Percentiles rank a stretch among this genome's conserved stretches.
Conservation (phyloP, 371 early-diverging fungal species). For the Apophysomyces variabilis region DNA sequence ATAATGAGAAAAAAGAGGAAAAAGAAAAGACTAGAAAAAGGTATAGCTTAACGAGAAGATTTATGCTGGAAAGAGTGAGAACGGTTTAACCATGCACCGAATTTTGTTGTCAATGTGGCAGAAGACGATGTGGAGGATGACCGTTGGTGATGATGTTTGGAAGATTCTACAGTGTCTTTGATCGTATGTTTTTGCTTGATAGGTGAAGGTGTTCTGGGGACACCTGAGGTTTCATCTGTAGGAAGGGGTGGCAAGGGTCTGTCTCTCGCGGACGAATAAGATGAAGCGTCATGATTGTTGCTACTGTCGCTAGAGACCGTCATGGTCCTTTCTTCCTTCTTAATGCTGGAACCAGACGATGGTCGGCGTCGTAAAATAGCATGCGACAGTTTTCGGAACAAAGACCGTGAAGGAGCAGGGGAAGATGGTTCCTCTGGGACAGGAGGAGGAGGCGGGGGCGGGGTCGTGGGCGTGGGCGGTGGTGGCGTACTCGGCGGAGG, state of each 20-base stretch:
- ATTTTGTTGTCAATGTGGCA: constrained; percentile 13
- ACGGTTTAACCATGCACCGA: constrained; percentile 25
- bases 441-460: neutral
- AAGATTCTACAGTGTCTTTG: constrained; percentile 6
- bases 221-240: neutral
- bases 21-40: neutral
- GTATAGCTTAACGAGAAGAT: neutral
- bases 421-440: neutral
- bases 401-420: constrained; percentile 12
- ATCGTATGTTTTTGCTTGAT: neutral
- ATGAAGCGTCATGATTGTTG: neutral
- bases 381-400: constrained; percentile 26
- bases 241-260: constrained; percentile 16
- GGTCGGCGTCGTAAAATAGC: constrained; percentile 22
- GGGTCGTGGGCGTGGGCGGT: neutral
- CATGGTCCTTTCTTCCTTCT: constrained; percentile 2
- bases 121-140: constrained; percentile 13
- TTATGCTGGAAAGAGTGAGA: constrained; percentile 21
- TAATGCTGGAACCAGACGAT: neutral
- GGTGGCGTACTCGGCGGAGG: constrained; percentile 14
- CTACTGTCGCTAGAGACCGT: neutral
- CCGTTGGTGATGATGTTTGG: constrained; percentile 13
- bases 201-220: neutral
- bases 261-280: neutral
- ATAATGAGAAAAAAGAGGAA: neutral